Percentiles rank a stretch among this genome's conserved stretches.
Conservation (phyloP, 2,329 filamentous ascomycete species). For the Calonectria hawksworthii region DNA sequence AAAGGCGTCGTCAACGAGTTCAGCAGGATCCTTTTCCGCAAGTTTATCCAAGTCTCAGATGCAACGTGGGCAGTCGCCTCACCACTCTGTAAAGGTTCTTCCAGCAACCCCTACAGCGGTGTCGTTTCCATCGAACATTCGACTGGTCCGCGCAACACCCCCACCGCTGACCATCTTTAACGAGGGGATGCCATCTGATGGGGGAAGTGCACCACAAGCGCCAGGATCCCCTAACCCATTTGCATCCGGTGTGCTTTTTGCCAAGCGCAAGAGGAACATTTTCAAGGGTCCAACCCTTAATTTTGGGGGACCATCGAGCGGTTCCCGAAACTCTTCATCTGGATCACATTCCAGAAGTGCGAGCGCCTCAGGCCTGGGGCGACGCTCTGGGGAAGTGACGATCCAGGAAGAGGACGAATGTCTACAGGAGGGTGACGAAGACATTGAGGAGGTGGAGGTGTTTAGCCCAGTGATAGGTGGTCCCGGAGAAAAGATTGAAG, state of each 20-base stretch:
- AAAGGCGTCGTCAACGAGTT: slow-evolving; percentile 94
- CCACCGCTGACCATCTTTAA: slow-evolving; percentile 68
- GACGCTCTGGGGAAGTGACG: slow-evolving; percentile 81
- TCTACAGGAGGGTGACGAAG: slow-evolving; percentile 54
- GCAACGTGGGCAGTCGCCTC: slow-evolving; percentile 79
- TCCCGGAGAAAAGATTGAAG: slow-evolving; percentile 60
- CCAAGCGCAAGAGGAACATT: slow-evolving; percentile 83
- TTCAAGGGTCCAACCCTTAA: slow-evolving; percentile 85
- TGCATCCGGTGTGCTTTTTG: slow-evolving; percentile 78
- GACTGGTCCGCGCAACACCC: slow-evolving; percentile 77
- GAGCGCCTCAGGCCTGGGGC: slow-evolving; percentile 74
- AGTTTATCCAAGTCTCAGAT: slow-evolving; percentile 78
- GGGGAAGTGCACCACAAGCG: slow-evolving; percentile 52
- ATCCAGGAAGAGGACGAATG: slow-evolving; percentile 77
- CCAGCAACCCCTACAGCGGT: slow-evolving; percentile 85
- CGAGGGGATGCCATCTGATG: slow-evolving; percentile 66
- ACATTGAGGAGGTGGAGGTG: slow-evolving; percentile 71
- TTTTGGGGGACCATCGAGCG: slow-evolving; percentile 58
- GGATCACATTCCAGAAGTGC: slow-evolving; percentile 68
- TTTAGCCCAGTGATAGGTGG: slow-evolving; percentile 66
- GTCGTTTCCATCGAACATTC: slow-evolving; percentile 87
- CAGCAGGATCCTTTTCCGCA: slow-evolving; percentile 79
- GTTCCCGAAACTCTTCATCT: slow-evolving; percentile 52
- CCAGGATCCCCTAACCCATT: slow-evolving; percentile 71
- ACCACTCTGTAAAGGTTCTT: slow-evolving; percentile 94